Evolutionary conservation across 1,139 yeast genomes (phyloP).

Genomic region (Saccharomyces hybrid): DNA sequence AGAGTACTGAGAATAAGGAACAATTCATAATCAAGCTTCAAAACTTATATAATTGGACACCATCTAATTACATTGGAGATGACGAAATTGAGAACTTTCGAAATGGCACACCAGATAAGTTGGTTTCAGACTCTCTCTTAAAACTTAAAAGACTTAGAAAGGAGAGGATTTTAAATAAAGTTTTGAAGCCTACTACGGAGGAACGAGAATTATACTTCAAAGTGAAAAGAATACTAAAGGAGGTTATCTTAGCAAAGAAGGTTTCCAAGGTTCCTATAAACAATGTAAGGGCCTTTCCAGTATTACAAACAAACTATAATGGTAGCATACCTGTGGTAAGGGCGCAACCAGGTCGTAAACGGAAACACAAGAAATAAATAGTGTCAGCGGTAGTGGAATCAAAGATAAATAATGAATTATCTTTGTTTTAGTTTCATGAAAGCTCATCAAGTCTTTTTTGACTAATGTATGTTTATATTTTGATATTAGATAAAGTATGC

Average conservation of each 20-base stretch:
- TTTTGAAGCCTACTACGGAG: conserved; percentile 35
- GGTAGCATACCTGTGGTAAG: conserved; percentile 72
- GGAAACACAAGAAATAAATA: conserved; percentile 29
- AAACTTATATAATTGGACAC: conserved; percentile 48
- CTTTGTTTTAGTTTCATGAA: neutral
- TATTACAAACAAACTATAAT: conserved; percentile 61
- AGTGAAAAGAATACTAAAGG: conserved; percentile 42
- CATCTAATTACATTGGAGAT: conserved; percentile 43
- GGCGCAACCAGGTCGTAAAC: conserved; percentile 29
- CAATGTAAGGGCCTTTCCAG: conserved; percentile 44
- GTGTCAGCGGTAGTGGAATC: conserved; percentile 11
- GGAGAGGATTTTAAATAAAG: conserved; percentile 41
- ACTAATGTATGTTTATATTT: neutral
- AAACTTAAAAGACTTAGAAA: conserved; percentile 60
- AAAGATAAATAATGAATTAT: neutral
- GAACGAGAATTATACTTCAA: conserved; percentile 47
- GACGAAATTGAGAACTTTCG: conserved; percentile 46
- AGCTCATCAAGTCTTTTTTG: neutral
- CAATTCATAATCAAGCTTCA: conserved; percentile 41
- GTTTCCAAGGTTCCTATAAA: conserved; percentile 24
- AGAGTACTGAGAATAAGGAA: conserved; percentile 12
- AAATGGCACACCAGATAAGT: conserved; percentile 42
- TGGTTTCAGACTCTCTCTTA: conserved; percentile 50
- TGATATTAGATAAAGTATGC: conserved; percentile 2
- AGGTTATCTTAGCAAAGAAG: conserved; percentile 34